A percentile compares a stretch with the other conserved stretches of the same genome.
Evolutionary conservation across 1,284 basidiomycete species (phyloP).

Genomic region (Coriolopsis trogii): DNA sequence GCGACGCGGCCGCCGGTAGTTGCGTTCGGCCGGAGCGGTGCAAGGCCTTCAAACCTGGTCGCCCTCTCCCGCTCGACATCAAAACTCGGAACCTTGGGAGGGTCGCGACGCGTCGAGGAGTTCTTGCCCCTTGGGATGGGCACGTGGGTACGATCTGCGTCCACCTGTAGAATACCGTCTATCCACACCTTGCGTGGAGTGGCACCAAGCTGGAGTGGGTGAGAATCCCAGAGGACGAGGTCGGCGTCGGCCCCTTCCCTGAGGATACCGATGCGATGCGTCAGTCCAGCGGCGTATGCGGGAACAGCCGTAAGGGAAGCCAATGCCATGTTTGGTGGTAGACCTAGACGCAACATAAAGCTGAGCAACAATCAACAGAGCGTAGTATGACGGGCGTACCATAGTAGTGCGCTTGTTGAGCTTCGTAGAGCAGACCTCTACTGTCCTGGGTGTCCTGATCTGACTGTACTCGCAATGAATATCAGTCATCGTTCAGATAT

Average conservation of each 20-base stretch:
- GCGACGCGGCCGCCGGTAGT: slow-evolving; percentile 43
- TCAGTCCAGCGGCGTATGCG: slow-evolving; percentile 76
- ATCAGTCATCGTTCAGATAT: too few relatives aligned
- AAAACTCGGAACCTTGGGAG: slow-evolving; percentile 65
- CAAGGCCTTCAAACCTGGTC: slow-evolving; percentile 66
- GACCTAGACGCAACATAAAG: slow-evolving; percentile 32
- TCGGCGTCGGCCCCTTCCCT: slow-evolving; percentile 61
- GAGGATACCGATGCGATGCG: slow-evolving; percentile 82
- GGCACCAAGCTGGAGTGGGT: slow-evolving; percentile 80
- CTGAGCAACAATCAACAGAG: background rate
- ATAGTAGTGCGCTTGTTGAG: slow-evolving; percentile 87
- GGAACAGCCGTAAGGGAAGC: slow-evolving; percentile 80
- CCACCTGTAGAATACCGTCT: slow-evolving; percentile 69
- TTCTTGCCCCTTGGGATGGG: slow-evolving; percentile 36
- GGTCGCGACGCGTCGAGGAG: slow-evolving; percentile 40
- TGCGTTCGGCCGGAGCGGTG: slow-evolving; percentile 53
- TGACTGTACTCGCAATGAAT: slow-evolving; percentile 45
- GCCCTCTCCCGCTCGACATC: slow-evolving; percentile 56
- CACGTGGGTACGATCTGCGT: slow-evolving; percentile 46
- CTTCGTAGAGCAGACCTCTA: slow-evolving; percentile 81
- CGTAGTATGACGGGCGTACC: slow-evolving; percentile 30
- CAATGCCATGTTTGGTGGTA: slow-evolving; percentile 62
- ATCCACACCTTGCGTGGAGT: slow-evolving; percentile 78
- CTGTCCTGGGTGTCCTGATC: slow-evolving; percentile 77
- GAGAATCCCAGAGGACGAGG: slow-evolving; percentile 75